Base-by-base conservation (phyloP, 2,329 filamentous ascomycete species). In the Xylaria digitata region DNA sequence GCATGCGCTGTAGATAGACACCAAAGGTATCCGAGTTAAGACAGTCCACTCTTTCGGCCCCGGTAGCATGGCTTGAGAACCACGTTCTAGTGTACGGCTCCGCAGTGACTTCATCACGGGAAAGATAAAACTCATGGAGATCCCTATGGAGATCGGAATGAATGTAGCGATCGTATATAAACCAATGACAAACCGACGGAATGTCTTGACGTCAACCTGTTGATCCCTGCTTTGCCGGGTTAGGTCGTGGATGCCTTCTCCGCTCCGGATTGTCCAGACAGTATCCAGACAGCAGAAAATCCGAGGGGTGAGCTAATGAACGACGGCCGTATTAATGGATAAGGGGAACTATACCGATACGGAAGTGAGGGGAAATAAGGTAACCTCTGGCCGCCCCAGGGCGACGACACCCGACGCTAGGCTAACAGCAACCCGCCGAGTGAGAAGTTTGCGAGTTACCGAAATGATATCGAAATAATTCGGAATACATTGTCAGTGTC, bases 361-460 rank as follows among this genome's bases (percentile, higher is more conserved):
- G n/a, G 32, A 42, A 54, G n/a, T 23, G 50, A 40, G 50, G 21
- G 19, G 50, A 34, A 40, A 11, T 49, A 49, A 30, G 6, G 50
- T 11, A 9, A 17, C 23, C 23, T 26, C 11, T 40, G 13, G 30
- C 23, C 19, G 19, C 45, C 21, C 7, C 15, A 21, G 8, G 45
- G 15, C 6, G 6, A 2, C 8, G 13, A 45, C 23, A 32, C 23
- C 21, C 23, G 15, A 53, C 34, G 19, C 49, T 37, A n/a, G 30
- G 30, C 45, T 48, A 6, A 19, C 19, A 45, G 26, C 40, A 56
- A 34, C 42, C 15, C 23, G 9, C 3, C 4, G 54, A 30, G 23
- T 43, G 26, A 6, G 15, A n/a, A 34, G 23, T 19, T n/a, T 17
- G 15, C 42, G 30, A 19, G 53, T 15, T 13, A 43, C 15, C 13